Percentiles rank a stretch among this genome's conserved stretches.
Evolutionary conservation across 345 rosid species (phyloP).

Genomic region (Erucastrum elatum): DNA sequence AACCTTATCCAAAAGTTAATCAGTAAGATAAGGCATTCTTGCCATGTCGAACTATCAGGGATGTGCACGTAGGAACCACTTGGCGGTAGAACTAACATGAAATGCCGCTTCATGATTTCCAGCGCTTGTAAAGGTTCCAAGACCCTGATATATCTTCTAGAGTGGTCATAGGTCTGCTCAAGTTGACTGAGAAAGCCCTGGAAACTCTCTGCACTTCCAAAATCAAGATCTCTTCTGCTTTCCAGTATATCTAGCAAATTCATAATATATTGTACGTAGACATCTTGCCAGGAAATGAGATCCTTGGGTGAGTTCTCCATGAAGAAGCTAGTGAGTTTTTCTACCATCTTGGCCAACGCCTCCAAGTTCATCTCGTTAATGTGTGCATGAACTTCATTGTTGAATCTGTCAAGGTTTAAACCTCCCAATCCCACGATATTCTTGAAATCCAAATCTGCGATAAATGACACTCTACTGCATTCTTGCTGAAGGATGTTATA

Average conservation of each 20-base stretch:
- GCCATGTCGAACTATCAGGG: constrained; percentile 91
- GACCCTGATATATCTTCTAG: constrained; percentile 55
- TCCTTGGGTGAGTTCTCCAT: constrained; percentile 50
- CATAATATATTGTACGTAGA: constrained; percentile 61
- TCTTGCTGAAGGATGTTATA: constrained; percentile 71
- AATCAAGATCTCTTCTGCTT: constrained; percentile 48
- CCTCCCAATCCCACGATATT: constrained; percentile 66
- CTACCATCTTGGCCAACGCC: constrained; percentile 85
- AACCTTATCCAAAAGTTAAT: constrained; percentile 78
- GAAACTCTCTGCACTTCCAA: constrained; percentile 65
- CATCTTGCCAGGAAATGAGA: constrained; percentile 68
- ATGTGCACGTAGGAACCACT: constrained; percentile 47
- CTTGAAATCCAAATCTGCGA: constrained; percentile 80
- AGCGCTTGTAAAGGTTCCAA: constrained; percentile 63
- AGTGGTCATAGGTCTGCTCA: constrained; percentile 64
- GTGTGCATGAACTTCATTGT: constrained; percentile 61
- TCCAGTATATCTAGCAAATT: constrained; percentile 55
- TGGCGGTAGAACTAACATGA: constrained; percentile 51
- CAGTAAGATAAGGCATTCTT: constrained; percentile 79
- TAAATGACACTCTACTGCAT: constrained; percentile 75
- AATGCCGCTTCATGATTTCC: constrained; percentile 62
- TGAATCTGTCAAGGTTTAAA: constrained; percentile 61
- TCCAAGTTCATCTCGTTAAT: constrained; percentile 62
- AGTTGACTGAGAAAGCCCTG: constrained; percentile 60
- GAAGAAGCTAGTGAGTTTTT: constrained; percentile 47